A percentile compares a stretch with the other conserved stretches of the same genome.
phyloP scores from a whole-genome alignment of 1,139 yeast species.

The Geotrichum candidum region DNA sequence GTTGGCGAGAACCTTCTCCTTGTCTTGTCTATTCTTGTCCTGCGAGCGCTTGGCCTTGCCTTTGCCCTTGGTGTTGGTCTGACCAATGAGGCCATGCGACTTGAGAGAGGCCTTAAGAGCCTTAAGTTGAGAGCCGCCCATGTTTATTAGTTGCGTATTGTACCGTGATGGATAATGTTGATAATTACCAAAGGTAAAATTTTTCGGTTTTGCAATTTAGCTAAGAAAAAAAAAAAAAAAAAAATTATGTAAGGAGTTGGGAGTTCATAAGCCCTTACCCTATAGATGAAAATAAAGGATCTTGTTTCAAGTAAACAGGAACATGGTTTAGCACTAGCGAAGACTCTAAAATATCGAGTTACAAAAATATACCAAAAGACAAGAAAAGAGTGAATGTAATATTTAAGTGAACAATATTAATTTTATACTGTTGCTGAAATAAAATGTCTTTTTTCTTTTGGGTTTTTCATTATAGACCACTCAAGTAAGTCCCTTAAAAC shows the following conservation, averaged over 20 bases:
- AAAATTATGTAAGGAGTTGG: conserved; percentile 9
- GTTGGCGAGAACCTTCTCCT: conserved; percentile 47
- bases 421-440: no score
- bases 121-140: conserved; percentile 91
- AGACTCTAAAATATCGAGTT: no score
- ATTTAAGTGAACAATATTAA: no score
- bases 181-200: neutral
- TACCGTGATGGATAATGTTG: neutral
- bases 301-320: no score
- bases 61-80: conserved; percentile 55
- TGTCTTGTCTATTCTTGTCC: conserved; percentile 66
- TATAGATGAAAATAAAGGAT: neutral
- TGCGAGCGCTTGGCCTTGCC: conserved; percentile 43
- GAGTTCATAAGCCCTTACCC: conserved; percentile 7
- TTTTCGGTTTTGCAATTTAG: neutral
- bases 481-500: neutral
- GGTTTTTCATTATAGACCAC: neutral
- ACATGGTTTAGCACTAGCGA: no score
- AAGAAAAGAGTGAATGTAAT: neutral
- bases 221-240: neutral
- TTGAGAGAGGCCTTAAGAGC: conserved; percentile 71
- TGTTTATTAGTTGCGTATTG: conserved; percentile 26
- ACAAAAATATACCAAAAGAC: no score
- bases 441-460: no score
- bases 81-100: conserved; percentile 76